phyloP scores from a whole-genome alignment of 768 basidiomycete species.

The Pulveroboletus ravenelii region DNA sequence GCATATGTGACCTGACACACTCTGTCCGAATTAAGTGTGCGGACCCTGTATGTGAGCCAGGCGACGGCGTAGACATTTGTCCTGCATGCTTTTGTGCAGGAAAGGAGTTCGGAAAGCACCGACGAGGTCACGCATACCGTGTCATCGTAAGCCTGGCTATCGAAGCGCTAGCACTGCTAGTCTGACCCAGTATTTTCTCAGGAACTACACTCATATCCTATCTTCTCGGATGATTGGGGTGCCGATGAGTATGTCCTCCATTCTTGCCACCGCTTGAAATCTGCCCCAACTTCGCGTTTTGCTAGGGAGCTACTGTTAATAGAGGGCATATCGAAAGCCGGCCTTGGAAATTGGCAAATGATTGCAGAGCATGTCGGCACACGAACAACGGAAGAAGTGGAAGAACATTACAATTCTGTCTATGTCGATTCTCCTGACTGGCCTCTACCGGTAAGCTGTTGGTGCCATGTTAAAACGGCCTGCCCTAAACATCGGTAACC shows the following conservation, averaged over 20 bases:
- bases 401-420: conserved; percentile 77
- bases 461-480: conserved; percentile 1
- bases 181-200: conserved; percentile 28
- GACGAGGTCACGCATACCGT: conserved; percentile 82
- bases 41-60: conserved; percentile 65
- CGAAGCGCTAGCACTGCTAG: neutral
- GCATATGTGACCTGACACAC: conserved; percentile 86
- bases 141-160: conserved; percentile 61
- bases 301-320: conserved; percentile 81
- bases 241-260: conserved; percentile 78
- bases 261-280: neutral
- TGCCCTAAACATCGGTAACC: neutral
- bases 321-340: conserved; percentile 82
- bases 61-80: conserved; percentile 88
- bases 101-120: conserved; percentile 83
- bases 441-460: conserved; percentile 69
- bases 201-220: conserved; percentile 96
- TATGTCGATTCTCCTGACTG: conserved; percentile 77
- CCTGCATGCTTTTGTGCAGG: conserved; percentile 90
- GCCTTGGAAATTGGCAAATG: conserved; percentile 95
- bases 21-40: conserved; percentile 97
- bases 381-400: conserved; percentile 88
- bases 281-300: conserved; percentile 2
- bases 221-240: conserved; percentile 94
- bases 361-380: conserved; percentile 94